Evolutionary conservation across 164 flowering plant genomes (phyloP).

Genomic region (Aristolochia contorta): DNA sequence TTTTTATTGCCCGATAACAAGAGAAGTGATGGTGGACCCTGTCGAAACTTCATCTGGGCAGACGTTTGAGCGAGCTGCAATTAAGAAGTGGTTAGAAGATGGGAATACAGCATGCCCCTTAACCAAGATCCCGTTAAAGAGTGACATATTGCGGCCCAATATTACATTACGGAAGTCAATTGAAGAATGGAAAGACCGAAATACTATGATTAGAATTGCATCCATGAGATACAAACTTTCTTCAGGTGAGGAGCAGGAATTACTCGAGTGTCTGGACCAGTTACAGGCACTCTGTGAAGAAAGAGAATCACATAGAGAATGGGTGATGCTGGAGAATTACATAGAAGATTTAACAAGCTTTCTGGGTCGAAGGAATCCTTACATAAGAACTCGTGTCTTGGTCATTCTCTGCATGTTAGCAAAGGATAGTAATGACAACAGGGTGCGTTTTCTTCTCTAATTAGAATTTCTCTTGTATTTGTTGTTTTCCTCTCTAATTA

Average conservation of each 20-base stretch:
- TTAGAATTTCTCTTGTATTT: background rate
- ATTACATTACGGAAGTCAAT: constrained; percentile 63
- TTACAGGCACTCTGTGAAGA: constrained; percentile 48
- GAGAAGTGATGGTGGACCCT: constrained; percentile 65
- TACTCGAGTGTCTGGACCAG: constrained; percentile 34
- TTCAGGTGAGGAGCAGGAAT: constrained; percentile 38
- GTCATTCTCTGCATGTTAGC: constrained; percentile 41
- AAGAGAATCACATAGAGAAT: constrained; percentile 49
- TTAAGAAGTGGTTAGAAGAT: constrained; percentile 55
- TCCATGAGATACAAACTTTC: constrained; percentile 33
- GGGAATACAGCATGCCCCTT: constrained; percentile 50
- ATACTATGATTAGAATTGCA: constrained; percentile 54
- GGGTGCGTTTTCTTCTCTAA: constrained; percentile 29
- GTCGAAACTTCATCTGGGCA: constrained; percentile 71
- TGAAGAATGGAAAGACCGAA: constrained; percentile 79
- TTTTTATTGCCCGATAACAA: constrained; percentile 58
- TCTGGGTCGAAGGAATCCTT: constrained; percentile 34
- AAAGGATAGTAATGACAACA: constrained; percentile 42
- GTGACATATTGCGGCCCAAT: constrained; percentile 45
- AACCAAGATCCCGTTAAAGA: constrained; percentile 36
- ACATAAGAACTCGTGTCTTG: constrained; percentile 39
- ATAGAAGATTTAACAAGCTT: constrained; percentile 36
- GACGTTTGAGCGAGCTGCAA: constrained; percentile 67
- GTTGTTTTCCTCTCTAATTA: background rate
- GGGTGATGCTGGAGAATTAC: constrained; percentile 60